These are phyloP conservation scores for Albophoma yamanashiensis DNA, from an alignment of 2,329 filamentous ascomycete genomes.

Conservation along the genomic window DNA sequence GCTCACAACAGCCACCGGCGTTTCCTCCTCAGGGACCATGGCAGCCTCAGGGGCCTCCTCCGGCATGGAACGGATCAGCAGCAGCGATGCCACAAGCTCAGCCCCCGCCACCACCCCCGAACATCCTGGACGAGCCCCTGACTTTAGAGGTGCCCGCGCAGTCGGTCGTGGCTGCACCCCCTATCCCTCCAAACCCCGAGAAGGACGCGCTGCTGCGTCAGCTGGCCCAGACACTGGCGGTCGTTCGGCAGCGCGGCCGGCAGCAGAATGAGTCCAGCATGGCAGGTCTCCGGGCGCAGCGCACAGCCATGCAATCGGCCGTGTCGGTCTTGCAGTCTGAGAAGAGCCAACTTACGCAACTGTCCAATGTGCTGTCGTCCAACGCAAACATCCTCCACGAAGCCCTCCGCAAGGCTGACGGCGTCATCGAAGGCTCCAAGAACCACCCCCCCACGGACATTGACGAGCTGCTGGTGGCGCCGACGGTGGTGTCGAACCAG, in stretches of 20 bases:
- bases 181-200: constrained; percentile 90
- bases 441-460: constrained; percentile 62
- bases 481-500: constrained; percentile 87
- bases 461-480: constrained; percentile 86
- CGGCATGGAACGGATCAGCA: constrained; percentile 2
- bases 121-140: constrained; percentile 47
- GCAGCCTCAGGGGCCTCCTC: constrained; percentile 8
- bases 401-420: constrained; percentile 68
- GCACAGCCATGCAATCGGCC: constrained; percentile 62
- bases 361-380: constrained; percentile 59
- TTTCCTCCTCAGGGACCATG: constrained; percentile 11
- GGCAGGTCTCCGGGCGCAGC: constrained; percentile 67
- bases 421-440: constrained; percentile 62
- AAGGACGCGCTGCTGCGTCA: constrained; percentile 79
- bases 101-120: constrained; percentile 29
- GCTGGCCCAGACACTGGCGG: constrained; percentile 58
- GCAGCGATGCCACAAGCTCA: constrained; percentile 4
- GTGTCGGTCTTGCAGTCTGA: constrained; percentile 64
- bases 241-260: constrained; percentile 58
- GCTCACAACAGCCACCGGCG: constrained; percentile 1
- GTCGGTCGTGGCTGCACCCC: constrained; percentile 55
- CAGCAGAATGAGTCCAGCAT: constrained; percentile 65
- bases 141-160: constrained; percentile 37
- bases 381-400: constrained; percentile 74
- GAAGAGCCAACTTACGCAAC: constrained; percentile 55